A percentile compares a stretch with the other conserved stretches of the same genome.
Evolutionary conservation across 768 basidiomycete genomes (phyloP).

Genomic region (Lentinula raphanica): DNA sequence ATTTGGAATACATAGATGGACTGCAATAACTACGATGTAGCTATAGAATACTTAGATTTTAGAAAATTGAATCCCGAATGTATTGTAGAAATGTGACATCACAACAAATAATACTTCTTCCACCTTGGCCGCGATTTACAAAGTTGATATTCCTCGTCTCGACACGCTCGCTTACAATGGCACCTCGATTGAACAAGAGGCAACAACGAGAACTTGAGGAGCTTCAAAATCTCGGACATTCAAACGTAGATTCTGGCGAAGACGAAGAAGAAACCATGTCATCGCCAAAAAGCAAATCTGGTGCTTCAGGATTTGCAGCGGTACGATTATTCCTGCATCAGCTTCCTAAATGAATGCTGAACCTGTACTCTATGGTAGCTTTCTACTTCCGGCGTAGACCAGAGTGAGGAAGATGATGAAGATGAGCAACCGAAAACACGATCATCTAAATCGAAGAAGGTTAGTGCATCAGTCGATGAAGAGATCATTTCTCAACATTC

Average conservation of each 20-base stretch:
- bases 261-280: slow-evolving; percentile 28
- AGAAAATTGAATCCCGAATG: no score
- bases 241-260: slow-evolving; percentile 11
- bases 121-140: no score
- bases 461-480: background rate
- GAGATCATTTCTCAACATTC: background rate
- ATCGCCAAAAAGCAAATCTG: slow-evolving; percentile 9
- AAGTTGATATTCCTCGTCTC: no score
- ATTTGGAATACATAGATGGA: no score
- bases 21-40: no score
- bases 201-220: slow-evolving; percentile 86
- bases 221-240: slow-evolving; percentile 47
- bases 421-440: slow-evolving; percentile 21
- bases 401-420: slow-evolving; percentile 40
- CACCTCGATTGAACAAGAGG: slow-evolving; percentile 70
- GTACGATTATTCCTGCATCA: slow-evolving; percentile 30
- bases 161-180: background rate
- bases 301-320: slow-evolving; percentile 35
- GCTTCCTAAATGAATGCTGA: no score
- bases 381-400: slow-evolving; percentile 25
- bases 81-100: no score
- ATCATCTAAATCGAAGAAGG: slow-evolving; percentile 11
- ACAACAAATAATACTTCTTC: no score
- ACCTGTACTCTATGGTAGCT: no score
- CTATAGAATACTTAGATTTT: no score